Conservation (phyloP, 1,284 basidiomycete species). For the Inonotus obliquus region DNA sequence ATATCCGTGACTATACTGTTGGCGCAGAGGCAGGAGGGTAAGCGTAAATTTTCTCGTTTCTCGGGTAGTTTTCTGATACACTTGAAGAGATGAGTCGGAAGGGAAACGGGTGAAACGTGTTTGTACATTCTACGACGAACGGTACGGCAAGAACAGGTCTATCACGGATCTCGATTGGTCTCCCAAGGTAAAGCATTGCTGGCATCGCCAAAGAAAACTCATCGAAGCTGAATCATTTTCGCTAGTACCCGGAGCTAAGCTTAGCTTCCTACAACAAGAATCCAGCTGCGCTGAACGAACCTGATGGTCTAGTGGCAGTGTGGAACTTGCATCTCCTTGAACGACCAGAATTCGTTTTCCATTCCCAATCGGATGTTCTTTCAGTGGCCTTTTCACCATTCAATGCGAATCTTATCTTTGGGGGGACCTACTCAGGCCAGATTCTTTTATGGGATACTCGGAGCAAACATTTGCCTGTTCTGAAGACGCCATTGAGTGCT, state of each 20-base stretch:
- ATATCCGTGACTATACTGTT: conserved; percentile 92
- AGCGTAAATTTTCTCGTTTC: conserved; percentile 26
- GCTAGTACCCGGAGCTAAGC: conserved; percentile 89
- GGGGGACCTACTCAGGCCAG: conserved; percentile 97
- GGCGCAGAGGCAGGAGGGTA: conserved; percentile 72
- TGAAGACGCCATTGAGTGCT: conserved; percentile 94
- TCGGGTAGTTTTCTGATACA: conserved; percentile 4
- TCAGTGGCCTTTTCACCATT: conserved; percentile 97
- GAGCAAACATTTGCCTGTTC: conserved; percentile 89
- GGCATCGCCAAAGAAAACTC: neutral
- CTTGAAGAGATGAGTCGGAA: conserved; percentile 78
- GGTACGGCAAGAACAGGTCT: conserved; percentile 85
- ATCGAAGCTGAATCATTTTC: conserved; percentile 6
- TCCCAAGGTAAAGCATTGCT: conserved; percentile 62
- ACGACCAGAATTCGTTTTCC: conserved; percentile 96
- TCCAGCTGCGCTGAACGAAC: conserved; percentile 84
- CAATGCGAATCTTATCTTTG: conserved; percentile 95
- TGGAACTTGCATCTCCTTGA: conserved; percentile 97
- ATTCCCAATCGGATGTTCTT: conserved; percentile 95
- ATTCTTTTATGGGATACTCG: conserved; percentile 99
- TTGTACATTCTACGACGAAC: conserved; percentile 86
- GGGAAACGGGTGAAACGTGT: conserved; percentile 83
- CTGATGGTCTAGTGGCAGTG: conserved; percentile 93
- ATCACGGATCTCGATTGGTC: conserved; percentile 98
- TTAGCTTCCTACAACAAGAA: conserved; percentile 98